phyloP scores from a whole-genome alignment of 257 asterid species.

The Parsonsia alboflavescens region DNA sequence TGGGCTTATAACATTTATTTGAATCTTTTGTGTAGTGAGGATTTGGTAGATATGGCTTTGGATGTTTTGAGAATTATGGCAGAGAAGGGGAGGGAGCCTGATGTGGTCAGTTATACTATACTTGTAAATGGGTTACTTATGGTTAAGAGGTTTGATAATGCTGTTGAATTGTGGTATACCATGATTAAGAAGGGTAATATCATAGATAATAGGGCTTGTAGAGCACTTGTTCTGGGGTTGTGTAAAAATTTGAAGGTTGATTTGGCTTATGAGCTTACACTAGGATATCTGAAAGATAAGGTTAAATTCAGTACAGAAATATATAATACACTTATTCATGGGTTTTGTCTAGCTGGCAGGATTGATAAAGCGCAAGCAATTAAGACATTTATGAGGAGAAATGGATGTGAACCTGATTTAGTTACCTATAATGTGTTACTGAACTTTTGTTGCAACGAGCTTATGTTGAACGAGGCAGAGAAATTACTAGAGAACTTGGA shows the following conservation, averaged over 20 bases:
- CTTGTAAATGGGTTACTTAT: slow-evolving; percentile 57
- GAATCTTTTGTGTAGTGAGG: slow-evolving; percentile 67
- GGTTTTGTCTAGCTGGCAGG: slow-evolving; percentile 78
- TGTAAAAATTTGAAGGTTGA: slow-evolving; percentile 72
- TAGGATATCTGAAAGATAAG: slow-evolving; percentile 78
- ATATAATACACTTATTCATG: slow-evolving; percentile 68
- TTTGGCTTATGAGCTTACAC: slow-evolving; percentile 89
- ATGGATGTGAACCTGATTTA: slow-evolving; percentile 84
- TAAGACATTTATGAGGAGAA: slow-evolving; percentile 68
- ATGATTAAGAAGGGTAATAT: slow-evolving; percentile 59
- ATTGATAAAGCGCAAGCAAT: slow-evolving; percentile 82
- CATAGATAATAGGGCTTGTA: slow-evolving; percentile 74
- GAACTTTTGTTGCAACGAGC: slow-evolving; percentile 64
- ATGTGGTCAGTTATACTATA: slow-evolving; percentile 74
- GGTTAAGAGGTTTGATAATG: slow-evolving; percentile 52
- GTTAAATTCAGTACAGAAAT: slow-evolving; percentile 47
- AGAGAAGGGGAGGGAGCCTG: slow-evolving; percentile 67
- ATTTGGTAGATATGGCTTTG: slow-evolving; percentile 65
- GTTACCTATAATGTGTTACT: slow-evolving; percentile 68
- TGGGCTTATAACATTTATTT: slow-evolving; percentile 89
- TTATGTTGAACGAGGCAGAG: slow-evolving; percentile 71
- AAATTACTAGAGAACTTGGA: slow-evolving; percentile 68
- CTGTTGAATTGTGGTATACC: slow-evolving; percentile 62
- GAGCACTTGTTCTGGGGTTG: slow-evolving; percentile 80
- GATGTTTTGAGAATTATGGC: slow-evolving; percentile 56